These are phyloP conservation scores for Fusarium stilboides DNA, from an alignment of 2,329 filamentous ascomycete species.

Conservation along the genomic window DNA sequence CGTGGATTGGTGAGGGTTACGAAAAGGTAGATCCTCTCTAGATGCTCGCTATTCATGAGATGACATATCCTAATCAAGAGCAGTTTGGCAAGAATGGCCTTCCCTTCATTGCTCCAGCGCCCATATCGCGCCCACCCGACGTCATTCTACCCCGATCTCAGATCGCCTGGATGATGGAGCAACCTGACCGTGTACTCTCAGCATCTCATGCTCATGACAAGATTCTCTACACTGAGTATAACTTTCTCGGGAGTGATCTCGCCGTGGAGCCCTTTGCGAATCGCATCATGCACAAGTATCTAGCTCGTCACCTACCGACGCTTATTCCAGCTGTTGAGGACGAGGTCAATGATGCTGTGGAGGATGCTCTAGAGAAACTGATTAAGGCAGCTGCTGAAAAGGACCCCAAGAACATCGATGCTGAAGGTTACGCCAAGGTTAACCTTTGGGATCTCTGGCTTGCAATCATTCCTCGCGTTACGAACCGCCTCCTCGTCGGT, in stretches of 20 bases:
- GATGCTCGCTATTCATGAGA: no score
- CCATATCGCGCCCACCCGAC: slow-evolving; percentile 59
- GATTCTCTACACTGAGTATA: slow-evolving; percentile 58
- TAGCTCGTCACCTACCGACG: slow-evolving; percentile 58
- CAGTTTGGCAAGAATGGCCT: slow-evolving; percentile 60
- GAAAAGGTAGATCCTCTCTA: slow-evolving; percentile 53
- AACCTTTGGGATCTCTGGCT: slow-evolving; percentile 64
- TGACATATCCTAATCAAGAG: not conserved
- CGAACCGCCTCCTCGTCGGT: slow-evolving; percentile 62
- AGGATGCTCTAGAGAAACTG: slow-evolving; percentile 52
- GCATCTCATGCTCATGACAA: slow-evolving; percentile 59
- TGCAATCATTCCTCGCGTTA: slow-evolving; percentile 59
- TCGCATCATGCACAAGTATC: slow-evolving; percentile 61
- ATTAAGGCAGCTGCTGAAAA: slow-evolving; percentile 25
- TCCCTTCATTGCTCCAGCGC: slow-evolving; percentile 60
- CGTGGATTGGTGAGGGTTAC: slow-evolving; percentile 62
- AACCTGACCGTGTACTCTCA: slow-evolving; percentile 62
- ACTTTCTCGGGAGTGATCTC: slow-evolving; percentile 59
- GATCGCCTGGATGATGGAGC: slow-evolving; percentile 63
- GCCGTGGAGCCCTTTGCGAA: slow-evolving; percentile 58
- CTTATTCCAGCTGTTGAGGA: slow-evolving; percentile 60
- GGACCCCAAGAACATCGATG: slow-evolving; percentile 43
- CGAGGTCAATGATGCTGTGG: slow-evolving; percentile 57
- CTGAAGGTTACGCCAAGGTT: slow-evolving; percentile 56
- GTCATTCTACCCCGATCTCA: slow-evolving; percentile 62